A percentile compares a stretch with the other conserved stretches of the same genome.
phyloP scores from a whole-genome alignment of 305 asterid species.

The Stenogyne calaminthoides region DNA sequence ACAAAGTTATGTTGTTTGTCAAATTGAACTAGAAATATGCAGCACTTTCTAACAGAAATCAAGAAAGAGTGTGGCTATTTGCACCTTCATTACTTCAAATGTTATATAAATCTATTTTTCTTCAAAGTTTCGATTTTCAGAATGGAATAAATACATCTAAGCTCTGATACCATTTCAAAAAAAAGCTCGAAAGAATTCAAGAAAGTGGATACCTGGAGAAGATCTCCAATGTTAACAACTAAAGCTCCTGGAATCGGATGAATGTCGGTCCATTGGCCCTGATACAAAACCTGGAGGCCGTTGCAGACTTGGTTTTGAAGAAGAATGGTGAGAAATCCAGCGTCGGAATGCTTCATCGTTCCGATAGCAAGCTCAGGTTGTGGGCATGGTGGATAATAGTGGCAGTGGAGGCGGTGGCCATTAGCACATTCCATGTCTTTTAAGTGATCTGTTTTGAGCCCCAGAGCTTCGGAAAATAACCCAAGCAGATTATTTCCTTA shows the following conservation, averaged over 20 bases:
- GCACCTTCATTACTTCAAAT: too few relatives aligned
- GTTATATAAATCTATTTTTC: too few relatives aligned
- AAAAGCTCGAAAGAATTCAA: neutral
- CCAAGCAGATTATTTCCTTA: constrained; percentile 15
- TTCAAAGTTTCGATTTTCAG: too few relatives aligned
- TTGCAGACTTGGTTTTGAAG: constrained; percentile 22
- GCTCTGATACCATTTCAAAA: neutral
- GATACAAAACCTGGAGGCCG: constrained; percentile 34
- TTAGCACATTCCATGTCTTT: constrained; percentile 25
- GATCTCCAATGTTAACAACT: constrained; percentile 35
- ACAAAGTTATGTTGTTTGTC: too few relatives aligned
- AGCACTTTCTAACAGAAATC: too few relatives aligned
- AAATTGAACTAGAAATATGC: too few relatives aligned
- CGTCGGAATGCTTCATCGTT: constrained; percentile 36
- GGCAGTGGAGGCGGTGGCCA: constrained; percentile 20
- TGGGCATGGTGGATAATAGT: constrained; percentile 47
- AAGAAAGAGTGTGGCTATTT: too few relatives aligned
- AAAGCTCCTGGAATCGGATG: constrained; percentile 32
- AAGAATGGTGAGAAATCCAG: constrained; percentile 43
- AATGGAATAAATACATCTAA: too few relatives aligned
- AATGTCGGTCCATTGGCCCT: constrained; percentile 36
- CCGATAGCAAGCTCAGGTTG: constrained; percentile 41
- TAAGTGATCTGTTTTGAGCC: constrained; percentile 21
- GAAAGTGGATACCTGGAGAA: constrained; percentile 24
- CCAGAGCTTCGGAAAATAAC: constrained; percentile 30